Conservation (phyloP, 2,329 filamentous ascomycete genomes). For the Pyrenochaeta sp. region DNA sequence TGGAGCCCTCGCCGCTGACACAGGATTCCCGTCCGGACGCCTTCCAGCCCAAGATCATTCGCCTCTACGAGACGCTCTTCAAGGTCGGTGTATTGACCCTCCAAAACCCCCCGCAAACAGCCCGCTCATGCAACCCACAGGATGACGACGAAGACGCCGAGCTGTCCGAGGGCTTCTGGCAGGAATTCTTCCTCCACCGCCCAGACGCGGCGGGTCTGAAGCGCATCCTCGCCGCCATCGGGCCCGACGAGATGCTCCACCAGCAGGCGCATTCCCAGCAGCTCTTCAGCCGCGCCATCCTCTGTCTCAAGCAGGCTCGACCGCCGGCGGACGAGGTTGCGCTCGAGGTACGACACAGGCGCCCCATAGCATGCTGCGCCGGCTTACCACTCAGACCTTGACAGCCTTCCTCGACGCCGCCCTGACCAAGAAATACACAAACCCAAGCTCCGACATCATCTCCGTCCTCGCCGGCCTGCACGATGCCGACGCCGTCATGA, state of each 20-base stretch:
- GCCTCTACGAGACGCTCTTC: constrained; percentile 87
- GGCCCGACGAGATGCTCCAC: constrained; percentile 76
- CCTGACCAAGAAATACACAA: constrained; percentile 88
- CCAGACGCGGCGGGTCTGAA: constrained; percentile 76
- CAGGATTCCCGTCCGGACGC: constrained; percentile 88
- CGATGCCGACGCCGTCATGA: constrained; percentile 84
- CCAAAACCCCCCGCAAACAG: neutral
- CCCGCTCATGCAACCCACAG: constrained; percentile 47
- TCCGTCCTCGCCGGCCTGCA: constrained; percentile 87
- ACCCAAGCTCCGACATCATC: constrained; percentile 94
- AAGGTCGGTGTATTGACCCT: constrained; percentile 53
- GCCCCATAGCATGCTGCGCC: constrained; percentile 22
- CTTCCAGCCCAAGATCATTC: constrained; percentile 93
- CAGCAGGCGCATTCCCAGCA: constrained; percentile 78
- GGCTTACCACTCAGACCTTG: constrained; percentile 73
- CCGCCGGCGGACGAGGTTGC: constrained; percentile 76
- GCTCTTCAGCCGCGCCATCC: constrained; percentile 77
- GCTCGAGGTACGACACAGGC: constrained; percentile 72
- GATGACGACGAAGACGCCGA: constrained; percentile 66
- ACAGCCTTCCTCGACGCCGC: constrained; percentile 85
- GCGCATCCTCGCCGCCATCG: constrained; percentile 72
- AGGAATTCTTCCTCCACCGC: constrained; percentile 89
- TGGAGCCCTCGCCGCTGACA: constrained; percentile 92
- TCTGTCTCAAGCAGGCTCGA: constrained; percentile 67
- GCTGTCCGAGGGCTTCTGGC: constrained; percentile 90